These are phyloP conservation scores for Hypoxylon cercidicola DNA, from an alignment of 495 filamentous ascomycete species.

Conservation along the genomic window DNA sequence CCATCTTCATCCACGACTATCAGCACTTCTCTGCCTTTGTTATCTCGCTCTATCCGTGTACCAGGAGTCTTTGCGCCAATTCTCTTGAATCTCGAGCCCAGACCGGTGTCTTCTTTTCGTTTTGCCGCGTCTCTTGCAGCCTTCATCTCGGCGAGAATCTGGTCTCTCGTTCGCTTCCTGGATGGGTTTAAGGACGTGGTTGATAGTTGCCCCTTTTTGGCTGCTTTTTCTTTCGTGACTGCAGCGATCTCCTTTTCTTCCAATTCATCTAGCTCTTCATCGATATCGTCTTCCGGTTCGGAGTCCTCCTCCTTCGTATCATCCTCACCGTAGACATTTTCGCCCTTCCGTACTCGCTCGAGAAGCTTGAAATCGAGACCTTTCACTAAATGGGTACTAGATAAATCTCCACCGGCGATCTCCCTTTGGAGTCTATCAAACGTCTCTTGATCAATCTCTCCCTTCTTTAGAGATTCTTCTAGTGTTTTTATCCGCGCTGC, in stretches of 20 bases:
- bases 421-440: slow-evolving; percentile 78
- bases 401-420: slow-evolving; percentile 84
- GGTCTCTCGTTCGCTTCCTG: slow-evolving; percentile 79
- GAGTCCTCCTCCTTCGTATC: slow-evolving; percentile 37
- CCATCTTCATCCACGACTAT: slow-evolving; percentile 89
- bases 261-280: slow-evolving; percentile 81
- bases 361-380: slow-evolving; percentile 88
- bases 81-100: slow-evolving; percentile 85
- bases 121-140: slow-evolving; percentile 73
- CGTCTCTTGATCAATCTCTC: slow-evolving; percentile 78
- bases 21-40: slow-evolving; percentile 81
- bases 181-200: slow-evolving; percentile 68
- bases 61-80: slow-evolving; percentile 73
- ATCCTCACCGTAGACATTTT: slow-evolving; percentile 68
- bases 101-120: slow-evolving; percentile 62
- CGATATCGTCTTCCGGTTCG: slow-evolving; percentile 60
- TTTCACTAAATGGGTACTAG: slow-evolving; percentile 87
- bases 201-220: slow-evolving; percentile 78
- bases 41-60: slow-evolving; percentile 79
- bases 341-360: slow-evolving; percentile 75
- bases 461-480: slow-evolving; percentile 83
- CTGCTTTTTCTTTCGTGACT: slow-evolving; percentile 65
- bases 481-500: slow-evolving; percentile 75
- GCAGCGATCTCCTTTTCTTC: slow-evolving; percentile 71
- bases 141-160: slow-evolving; percentile 84